Base-by-base conservation (phyloP, 2,329 filamentous ascomycete species). In the Nigrospora sphaerica region DNA sequence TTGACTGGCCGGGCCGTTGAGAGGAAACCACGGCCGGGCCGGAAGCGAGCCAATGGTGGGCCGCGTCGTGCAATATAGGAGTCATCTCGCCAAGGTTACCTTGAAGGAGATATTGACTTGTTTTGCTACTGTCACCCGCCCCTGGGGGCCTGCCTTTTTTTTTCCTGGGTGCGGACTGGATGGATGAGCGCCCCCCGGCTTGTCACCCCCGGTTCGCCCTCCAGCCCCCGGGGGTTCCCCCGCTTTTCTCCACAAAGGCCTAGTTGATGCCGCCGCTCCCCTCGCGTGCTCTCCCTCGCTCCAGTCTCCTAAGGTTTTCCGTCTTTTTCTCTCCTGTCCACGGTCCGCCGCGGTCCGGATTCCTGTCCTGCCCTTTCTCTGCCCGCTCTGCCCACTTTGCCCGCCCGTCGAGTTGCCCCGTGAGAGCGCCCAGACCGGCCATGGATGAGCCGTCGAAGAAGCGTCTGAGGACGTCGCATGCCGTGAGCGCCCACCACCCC, bases 401-500 rank as follows among this genome's bases (percentile, higher is more conserved):
- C 23, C 23, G 23, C 23, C 23, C 23, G 23, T 28, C n/a, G 23
- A 23, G 4, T 7, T 7, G 6, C 5, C 5, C 23, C 23, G 23
- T 28, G 23, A 28, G 23, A 28, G 23, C 23, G 23, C 23, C 23
- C 2, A 10, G 23, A 7, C 23, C 12, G 14, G 37, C 34, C 4
- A 45, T 45, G 43, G 43, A 45, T 39, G 64, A 67, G 52, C 61
- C 61, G 40, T 44, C 58, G 23, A 63, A 68, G 45, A 71, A 71
- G 54, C 63, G 68, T 37, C 54, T 70, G 46, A 60, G 68, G 45
- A 69, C 68, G 18, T 69, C 66, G 36, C 68, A 71, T 59, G 68
- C 68, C 23, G 67, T 69, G 53, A 58, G 65, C 58, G 19, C 10
- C 13, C n/a, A 32, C 32, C 17, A 11, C 39, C 47, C 46, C 42